Evolutionary conservation across 2,329 filamentous ascomycete genomes (phyloP).

Genomic region (Colletotrichum eleusines): DNA sequence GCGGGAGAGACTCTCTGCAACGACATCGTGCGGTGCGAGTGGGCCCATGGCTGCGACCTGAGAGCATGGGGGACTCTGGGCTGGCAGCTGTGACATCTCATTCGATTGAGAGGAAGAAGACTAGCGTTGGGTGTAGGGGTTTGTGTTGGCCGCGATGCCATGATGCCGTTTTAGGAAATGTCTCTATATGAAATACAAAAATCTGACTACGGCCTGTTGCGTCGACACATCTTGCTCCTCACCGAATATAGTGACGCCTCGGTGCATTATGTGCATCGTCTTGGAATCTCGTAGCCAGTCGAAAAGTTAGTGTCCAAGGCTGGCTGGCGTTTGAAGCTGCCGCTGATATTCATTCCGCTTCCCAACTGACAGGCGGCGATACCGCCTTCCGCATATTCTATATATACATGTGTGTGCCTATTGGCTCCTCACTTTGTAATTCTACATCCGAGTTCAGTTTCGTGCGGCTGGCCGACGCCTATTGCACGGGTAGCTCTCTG

Average conservation of each 20-base stretch:
- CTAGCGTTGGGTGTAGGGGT: neutral
- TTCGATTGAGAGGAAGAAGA: slow-evolving; percentile 1
- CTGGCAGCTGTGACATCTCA: slow-evolving; percentile 8
- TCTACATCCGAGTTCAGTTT: too few relatives aligned
- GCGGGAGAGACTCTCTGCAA: neutral
- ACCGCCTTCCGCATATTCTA: neutral
- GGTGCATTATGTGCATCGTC: neutral
- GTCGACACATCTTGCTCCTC: neutral
- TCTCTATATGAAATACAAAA: neutral
- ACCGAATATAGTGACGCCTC: neutral
- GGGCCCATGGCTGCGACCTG: slow-evolving; percentile 32
- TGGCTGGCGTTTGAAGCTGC: neutral
- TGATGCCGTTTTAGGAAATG: neutral
- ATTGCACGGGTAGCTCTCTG: neutral
- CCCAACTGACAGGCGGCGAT: neutral
- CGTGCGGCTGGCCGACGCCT: too few relatives aligned
- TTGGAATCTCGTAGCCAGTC: neutral
- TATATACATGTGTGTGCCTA: neutral
- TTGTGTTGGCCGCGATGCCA: neutral
- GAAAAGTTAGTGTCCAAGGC: neutral
- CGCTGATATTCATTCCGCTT: neutral
- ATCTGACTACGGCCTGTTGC: neutral
- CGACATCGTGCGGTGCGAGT: slow-evolving; percentile 32
- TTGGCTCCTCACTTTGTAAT: neutral
- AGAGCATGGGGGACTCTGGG: slow-evolving; percentile 29